These are phyloP conservation scores for Trichoderma koningii DNA, from an alignment of 2,329 filamentous ascomycete species.

Conservation along the genomic window DNA sequence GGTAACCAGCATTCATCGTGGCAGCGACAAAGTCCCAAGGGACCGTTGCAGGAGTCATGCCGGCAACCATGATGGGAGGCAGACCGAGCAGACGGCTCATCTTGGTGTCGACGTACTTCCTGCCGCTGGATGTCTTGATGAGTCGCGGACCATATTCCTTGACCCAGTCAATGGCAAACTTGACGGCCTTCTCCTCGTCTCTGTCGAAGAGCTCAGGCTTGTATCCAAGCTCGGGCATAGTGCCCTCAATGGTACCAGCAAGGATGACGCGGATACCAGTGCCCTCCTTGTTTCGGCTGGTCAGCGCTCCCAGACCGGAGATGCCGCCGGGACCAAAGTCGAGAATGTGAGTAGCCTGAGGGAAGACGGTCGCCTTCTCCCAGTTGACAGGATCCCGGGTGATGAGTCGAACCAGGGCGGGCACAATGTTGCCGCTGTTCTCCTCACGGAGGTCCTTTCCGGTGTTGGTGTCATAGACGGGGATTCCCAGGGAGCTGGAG, in stretches of 20 bases:
- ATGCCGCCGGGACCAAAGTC: constrained; percentile 98
- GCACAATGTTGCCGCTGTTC: constrained; percentile 77
- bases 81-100: constrained; percentile 86
- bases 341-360: constrained; percentile 86
- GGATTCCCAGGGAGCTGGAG: constrained; percentile 71
- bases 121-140: constrained; percentile 82
- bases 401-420: constrained; percentile 85
- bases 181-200: constrained; percentile 91
- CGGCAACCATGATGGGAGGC: constrained; percentile 85
- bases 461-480: constrained; percentile 87
- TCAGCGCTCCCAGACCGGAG: constrained; percentile 91
- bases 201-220: constrained; percentile 97
- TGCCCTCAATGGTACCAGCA: constrained; percentile 88
- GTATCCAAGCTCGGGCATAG: constrained; percentile 89
- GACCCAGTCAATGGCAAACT: constrained; percentile 96
- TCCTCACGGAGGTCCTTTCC: constrained; percentile 78
- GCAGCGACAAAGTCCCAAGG: constrained; percentile 90
- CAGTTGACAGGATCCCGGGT: constrained; percentile 93
- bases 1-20: constrained; percentile 93
- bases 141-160: constrained; percentile 94
- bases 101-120: constrained; percentile 94
- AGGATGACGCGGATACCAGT: constrained; percentile 96
- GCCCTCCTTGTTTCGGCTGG: constrained; percentile 98
- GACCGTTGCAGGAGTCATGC: constrained; percentile 90
- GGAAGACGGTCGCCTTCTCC: constrained; percentile 92